These are phyloP conservation scores for Striga hermonthica DNA, from an alignment of 305 asterid genomes.

Conservation along the genomic window DNA sequence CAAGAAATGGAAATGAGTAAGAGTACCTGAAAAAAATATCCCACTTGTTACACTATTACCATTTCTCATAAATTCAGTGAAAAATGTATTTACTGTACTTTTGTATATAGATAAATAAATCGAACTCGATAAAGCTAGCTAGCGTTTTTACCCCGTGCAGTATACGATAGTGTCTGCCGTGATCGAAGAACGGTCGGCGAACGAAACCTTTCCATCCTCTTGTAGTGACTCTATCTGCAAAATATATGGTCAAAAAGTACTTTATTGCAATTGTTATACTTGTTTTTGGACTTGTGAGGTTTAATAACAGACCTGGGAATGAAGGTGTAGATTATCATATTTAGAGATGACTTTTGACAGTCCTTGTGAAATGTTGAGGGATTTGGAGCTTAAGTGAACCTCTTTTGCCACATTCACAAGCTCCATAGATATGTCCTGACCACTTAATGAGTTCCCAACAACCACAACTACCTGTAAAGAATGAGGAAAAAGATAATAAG, in stretches of 20 bases:
- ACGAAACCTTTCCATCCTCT: conserved; percentile 70
- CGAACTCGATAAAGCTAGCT: neutral
- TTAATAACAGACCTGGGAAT: conserved; percentile 51
- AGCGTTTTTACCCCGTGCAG: conserved; percentile 71
- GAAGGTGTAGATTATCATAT: conserved; percentile 52
- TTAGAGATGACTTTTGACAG: conserved; percentile 64
- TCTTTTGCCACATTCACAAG: conserved; percentile 76
- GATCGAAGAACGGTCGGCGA: conserved; percentile 58
- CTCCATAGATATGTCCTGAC: conserved; percentile 83
- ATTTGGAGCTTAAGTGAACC: conserved; percentile 60
- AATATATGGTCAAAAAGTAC: neutral
- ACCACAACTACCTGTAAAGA: conserved; percentile 71
- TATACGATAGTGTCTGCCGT: conserved; percentile 73
- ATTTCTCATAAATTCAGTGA: too few relatives aligned
- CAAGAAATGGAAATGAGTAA: conserved; percentile 92
- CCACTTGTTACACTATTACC: neutral
- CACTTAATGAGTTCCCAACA: conserved; percentile 81
- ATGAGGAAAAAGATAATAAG: neutral
- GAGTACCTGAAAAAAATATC: conserved; percentile 50
- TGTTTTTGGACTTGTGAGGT: neutral
- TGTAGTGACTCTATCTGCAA: conserved; percentile 73
- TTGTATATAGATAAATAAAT: neutral
- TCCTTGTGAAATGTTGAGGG: conserved; percentile 53
- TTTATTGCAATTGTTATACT: neutral
- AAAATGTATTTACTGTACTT: too few relatives aligned